A percentile compares a stretch with the other conserved stretches of the same genome.
phyloP scores from a whole-genome alignment of 2,329 filamentous ascomycete species.

The Colletotrichum camelliae region DNA sequence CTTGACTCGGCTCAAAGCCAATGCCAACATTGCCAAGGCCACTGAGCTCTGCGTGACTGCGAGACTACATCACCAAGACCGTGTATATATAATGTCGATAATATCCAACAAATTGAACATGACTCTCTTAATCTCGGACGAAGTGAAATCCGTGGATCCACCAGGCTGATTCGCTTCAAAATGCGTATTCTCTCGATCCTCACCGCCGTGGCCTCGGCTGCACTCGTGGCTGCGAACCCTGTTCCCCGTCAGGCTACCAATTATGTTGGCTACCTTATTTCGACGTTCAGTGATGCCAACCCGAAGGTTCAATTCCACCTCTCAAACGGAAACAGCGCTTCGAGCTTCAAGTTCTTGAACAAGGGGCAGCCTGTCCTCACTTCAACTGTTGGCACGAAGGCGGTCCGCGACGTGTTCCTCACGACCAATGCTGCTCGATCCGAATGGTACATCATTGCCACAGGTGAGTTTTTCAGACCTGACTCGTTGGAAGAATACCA shows the following conservation, averaged over 20 bases:
- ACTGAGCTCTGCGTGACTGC: neutral
- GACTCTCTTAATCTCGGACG: neutral
- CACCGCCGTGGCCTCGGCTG: neutral
- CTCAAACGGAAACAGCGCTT: slow-evolving; percentile 35
- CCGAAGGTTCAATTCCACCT: slow-evolving; percentile 38
- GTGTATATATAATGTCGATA: neutral
- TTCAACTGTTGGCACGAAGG: slow-evolving; percentile 38
- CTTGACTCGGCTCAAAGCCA: no score
- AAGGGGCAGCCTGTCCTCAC: slow-evolving; percentile 33
- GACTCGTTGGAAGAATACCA: neutral
- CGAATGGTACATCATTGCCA: slow-evolving; percentile 39
- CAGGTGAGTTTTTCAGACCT: slow-evolving; percentile 27
- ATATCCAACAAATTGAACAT: neutral
- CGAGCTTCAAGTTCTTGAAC: slow-evolving; percentile 37
- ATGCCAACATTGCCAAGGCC: neutral
- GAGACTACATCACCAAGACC: neutral
- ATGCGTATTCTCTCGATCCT: neutral
- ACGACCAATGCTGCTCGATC: slow-evolving; percentile 36
- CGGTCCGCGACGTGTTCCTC: slow-evolving; percentile 39
- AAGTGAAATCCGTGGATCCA: neutral
- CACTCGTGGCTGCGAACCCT: neutral
- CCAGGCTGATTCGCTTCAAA: neutral
- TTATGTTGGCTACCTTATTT: slow-evolving; percentile 39
- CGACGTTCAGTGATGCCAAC: slow-evolving; percentile 37
- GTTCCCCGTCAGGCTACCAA: slow-evolving; percentile 10